phyloP scores from a whole-genome alignment of 129 eudicot species.

The Flaveria linearis region DNA sequence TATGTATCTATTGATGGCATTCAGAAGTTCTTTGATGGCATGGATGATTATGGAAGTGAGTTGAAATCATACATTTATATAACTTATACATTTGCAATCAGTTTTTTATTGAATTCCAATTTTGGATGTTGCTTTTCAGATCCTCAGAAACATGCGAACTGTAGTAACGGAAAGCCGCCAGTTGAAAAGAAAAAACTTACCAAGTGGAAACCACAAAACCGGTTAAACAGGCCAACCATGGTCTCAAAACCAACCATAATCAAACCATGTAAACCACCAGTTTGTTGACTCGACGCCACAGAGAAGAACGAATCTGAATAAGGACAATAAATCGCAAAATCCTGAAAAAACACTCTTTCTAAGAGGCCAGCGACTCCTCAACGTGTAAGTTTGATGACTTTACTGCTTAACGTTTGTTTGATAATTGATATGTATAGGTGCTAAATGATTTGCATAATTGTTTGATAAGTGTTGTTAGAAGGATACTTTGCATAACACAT shows the following conservation, averaged over 20 bases:
- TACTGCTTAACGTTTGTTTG: neutral
- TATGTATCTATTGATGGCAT: conserved; percentile 19
- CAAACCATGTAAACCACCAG: conserved; percentile 54
- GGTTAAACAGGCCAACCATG: conserved; percentile 23
- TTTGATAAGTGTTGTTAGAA: too few relatives aligned
- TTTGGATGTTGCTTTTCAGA: too few relatives aligned
- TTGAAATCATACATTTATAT: conserved; percentile 31
- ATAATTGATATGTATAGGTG: neutral
- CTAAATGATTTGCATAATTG: neutral
- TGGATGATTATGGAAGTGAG: conserved; percentile 96
- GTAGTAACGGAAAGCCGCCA: too few relatives aligned
- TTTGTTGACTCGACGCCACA: conserved; percentile 40
- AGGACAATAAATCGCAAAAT: conserved; percentile 42
- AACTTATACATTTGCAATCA: conserved; percentile 25
- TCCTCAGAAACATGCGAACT: too few relatives aligned
- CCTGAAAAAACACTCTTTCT: conserved; percentile 29
- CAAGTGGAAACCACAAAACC: conserved; percentile 1
- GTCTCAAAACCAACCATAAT: conserved; percentile 34
- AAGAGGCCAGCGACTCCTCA: conserved; percentile 51
- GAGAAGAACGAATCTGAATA: conserved; percentile 46
- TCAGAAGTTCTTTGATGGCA: conserved; percentile 80
- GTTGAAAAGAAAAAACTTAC: too few relatives aligned
- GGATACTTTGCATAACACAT: too few relatives aligned
- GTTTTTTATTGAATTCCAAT: neutral
- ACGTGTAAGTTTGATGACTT: conserved; percentile 36